These are phyloP conservation scores for Spathaspora sp. DNA, from an alignment of 805 yeast genomes.

Conservation along the genomic window DNA sequence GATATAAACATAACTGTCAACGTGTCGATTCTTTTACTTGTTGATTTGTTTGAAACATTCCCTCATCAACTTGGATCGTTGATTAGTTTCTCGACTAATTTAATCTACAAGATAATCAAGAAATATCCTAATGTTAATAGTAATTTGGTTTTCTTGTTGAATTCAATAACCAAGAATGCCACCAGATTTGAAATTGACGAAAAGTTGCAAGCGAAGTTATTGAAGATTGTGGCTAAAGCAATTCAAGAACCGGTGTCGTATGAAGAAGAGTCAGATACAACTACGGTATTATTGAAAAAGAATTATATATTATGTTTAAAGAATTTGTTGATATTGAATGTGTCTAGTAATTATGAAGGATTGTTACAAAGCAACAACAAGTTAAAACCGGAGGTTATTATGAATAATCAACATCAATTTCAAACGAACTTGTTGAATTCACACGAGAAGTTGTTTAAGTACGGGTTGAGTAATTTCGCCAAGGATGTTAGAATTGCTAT, in stretches of 20 bases:
- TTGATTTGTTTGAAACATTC: constrained; percentile 33
- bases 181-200: constrained; percentile 38
- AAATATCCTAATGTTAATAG: constrained; percentile 23
- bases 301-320: constrained; percentile 30
- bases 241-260: constrained; percentile 17
- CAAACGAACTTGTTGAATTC: constrained; percentile 26
- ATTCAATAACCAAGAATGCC: constrained; percentile 29
- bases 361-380: constrained; percentile 22
- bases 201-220: constrained; percentile 32
- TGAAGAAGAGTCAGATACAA: constrained; percentile 10
- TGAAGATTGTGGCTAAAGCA: constrained; percentile 28
- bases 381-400: constrained; percentile 39
- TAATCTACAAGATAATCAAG: constrained; percentile 37
- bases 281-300: constrained; percentile 25
- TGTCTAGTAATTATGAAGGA: constrained; percentile 34
- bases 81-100: constrained; percentile 28
- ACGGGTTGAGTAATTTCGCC: constrained; percentile 28
- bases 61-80: constrained; percentile 36
- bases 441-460: constrained; percentile 26
- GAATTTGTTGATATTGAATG: constrained; percentile 28
- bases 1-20: constrained; percentile 15
- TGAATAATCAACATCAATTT: constrained; percentile 37
- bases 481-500: constrained; percentile 35
- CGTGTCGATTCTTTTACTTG: constrained; percentile 28
- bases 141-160: constrained; percentile 28